These are phyloP conservation scores for Protomyces inouyei DNA, from an alignment of 1,139 yeast genomes.

Conservation along the genomic window DNA sequence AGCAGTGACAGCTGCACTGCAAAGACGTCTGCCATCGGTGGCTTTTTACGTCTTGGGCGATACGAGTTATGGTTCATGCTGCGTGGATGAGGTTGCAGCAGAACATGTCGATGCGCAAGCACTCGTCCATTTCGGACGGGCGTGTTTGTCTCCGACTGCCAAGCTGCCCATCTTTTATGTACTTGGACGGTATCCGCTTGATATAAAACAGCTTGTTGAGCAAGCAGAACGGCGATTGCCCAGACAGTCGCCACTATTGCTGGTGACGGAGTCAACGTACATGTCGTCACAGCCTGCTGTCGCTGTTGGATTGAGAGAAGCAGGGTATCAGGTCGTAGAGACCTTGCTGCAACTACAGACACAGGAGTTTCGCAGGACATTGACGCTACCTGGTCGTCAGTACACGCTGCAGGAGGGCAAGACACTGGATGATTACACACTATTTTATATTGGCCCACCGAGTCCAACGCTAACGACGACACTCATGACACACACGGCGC, in stretches of 20 bases:
- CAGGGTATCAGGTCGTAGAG: slow-evolving; percentile 33
- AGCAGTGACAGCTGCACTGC: slow-evolving; percentile 43
- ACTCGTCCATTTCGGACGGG: slow-evolving; percentile 90
- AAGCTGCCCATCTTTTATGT: slow-evolving; percentile 33
- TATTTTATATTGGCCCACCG: slow-evolving; percentile 70
- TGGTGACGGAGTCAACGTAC: slow-evolving; percentile 15
- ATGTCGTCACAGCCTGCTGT: slow-evolving; percentile 21
- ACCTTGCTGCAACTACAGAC: slow-evolving; percentile 31
- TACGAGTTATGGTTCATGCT: slow-evolving; percentile 90
- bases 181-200: slow-evolving; percentile 31
- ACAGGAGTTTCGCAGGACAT: slow-evolving; percentile 14
- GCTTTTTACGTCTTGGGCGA: slow-evolving; percentile 59
- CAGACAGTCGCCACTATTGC: neutral
- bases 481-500: slow-evolving; percentile 28
- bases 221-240: slow-evolving; percentile 1
- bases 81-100: slow-evolving; percentile 96
- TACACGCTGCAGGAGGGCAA: slow-evolving; percentile 30
- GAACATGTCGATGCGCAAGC: slow-evolving; percentile 83
- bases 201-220: slow-evolving; percentile 24
- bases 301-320: slow-evolving; percentile 4
- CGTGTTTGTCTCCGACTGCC: slow-evolving; percentile 68
- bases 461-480: slow-evolving; percentile 57
- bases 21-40: neutral
- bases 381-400: slow-evolving; percentile 35
- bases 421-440: slow-evolving; percentile 42